Evolutionary conservation across 176 grass and related monocot species (phyloP).

Genomic region (Olyra latifolia): DNA sequence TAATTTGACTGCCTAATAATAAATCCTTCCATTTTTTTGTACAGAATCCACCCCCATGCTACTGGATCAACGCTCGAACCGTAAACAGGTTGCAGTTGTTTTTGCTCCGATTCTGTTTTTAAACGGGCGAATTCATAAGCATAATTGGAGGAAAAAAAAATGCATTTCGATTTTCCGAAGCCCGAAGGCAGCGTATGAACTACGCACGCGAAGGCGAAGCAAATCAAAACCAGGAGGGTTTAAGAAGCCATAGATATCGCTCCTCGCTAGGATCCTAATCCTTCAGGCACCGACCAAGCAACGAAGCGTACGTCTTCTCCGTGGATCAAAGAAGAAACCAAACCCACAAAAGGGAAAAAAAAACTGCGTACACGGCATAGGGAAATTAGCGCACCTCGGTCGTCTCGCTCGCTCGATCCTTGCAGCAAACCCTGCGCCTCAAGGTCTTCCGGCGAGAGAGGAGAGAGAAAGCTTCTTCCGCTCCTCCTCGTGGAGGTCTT

Average conservation of each 20-base stretch:
- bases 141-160: no score
- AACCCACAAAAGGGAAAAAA: background rate
- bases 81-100: no score
- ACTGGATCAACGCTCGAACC: background rate
- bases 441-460: background rate
- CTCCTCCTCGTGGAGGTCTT: background rate
- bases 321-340: background rate
- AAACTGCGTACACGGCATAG: background rate
- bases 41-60: no score
- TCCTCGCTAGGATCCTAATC: background rate
- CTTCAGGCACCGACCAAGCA: background rate
- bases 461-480: background rate
- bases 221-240: background rate
- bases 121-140: no score
- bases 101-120: no score
- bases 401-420: background rate
- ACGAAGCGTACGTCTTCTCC: background rate
- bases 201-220: background rate
- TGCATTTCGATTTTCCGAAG: no score
- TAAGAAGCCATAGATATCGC: background rate
- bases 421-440: background rate
- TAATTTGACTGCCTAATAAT: slow-evolving; percentile 23
- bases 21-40: no score
- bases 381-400: background rate
- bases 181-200: background rate